A percentile compares a stretch with the other conserved stretches of the same genome.
Evolutionary conservation across 208 protist species (phyloP).

Genomic region (Spongospora subterranea): DNA sequence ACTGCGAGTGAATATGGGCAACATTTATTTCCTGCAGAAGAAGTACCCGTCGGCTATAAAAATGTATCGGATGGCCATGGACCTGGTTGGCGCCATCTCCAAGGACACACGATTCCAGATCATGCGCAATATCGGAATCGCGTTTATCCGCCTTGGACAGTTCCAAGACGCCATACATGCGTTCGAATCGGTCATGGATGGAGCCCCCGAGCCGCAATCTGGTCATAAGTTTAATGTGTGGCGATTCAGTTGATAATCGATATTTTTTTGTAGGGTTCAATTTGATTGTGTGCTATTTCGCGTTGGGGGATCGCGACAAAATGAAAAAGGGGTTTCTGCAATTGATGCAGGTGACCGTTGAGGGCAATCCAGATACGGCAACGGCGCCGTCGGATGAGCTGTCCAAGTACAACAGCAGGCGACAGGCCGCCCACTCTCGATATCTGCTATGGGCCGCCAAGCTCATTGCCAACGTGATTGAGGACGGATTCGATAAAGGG

Average conservation of each 20-base stretch:
- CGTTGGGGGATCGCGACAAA: slow-evolving; percentile 85
- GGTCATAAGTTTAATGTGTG: slow-evolving; percentile 62
- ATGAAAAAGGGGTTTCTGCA: slow-evolving; percentile 89
- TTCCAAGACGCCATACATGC: slow-evolving; percentile 90
- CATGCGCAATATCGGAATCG: slow-evolving; percentile 92
- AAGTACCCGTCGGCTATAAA: slow-evolving; percentile 93
- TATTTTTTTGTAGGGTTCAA: slow-evolving; percentile 84
- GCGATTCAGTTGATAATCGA: slow-evolving; percentile 40
- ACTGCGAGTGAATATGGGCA: slow-evolving; percentile 96
- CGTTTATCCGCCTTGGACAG: slow-evolving; percentile 93
- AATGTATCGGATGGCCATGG: slow-evolving; percentile 89
- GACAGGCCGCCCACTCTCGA: slow-evolving; percentile 76
- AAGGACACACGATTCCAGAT: slow-evolving; percentile 90
- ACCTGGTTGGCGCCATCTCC: slow-evolving; percentile 85
- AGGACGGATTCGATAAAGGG: slow-evolving; percentile 85
- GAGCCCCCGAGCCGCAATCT: slow-evolving; percentile 84
- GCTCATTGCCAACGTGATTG: slow-evolving; percentile 90
- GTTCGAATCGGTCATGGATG: slow-evolving; percentile 90
- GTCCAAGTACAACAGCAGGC: slow-evolving; percentile 70
- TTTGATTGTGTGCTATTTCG: slow-evolving; percentile 94
- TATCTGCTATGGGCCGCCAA: slow-evolving; percentile 87
- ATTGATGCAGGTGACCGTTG: slow-evolving; percentile 79
- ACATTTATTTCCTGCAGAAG: slow-evolving; percentile 94
- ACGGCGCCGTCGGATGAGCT: slow-evolving; percentile 64
- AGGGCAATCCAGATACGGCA: slow-evolving; percentile 53